These are phyloP conservation scores for Argentina anserina DNA, from an alignment of 306 rosid genomes.

Conservation along the genomic window DNA sequence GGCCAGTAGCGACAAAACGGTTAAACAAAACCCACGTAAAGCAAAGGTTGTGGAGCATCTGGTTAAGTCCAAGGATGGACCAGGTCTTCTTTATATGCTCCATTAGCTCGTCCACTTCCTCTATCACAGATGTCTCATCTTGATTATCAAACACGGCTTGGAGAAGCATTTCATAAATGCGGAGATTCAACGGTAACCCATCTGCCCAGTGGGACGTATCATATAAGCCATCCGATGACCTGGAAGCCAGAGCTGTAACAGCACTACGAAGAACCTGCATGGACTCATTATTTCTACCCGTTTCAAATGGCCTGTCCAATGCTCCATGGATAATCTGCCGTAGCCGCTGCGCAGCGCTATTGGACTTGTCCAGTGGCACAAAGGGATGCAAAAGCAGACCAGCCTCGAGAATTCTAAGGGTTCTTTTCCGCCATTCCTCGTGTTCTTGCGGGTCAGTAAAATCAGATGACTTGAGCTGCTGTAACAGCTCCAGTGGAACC, in stretches of 20 bases:
- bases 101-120: constrained; percentile 89
- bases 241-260: constrained; percentile 73
- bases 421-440: constrained; percentile 81
- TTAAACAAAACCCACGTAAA: constrained; percentile 95
- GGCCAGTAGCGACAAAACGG: constrained; percentile 91
- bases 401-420: constrained; percentile 82
- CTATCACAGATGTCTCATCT: constrained; percentile 74
- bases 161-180: constrained; percentile 81
- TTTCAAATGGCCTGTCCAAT: constrained; percentile 72
- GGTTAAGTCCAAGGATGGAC: constrained; percentile 92
- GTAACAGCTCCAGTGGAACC: constrained; percentile 86
- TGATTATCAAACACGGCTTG: constrained; percentile 75
- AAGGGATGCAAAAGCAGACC: constrained; percentile 90
- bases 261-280: constrained; percentile 97
- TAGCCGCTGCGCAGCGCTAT: constrained; percentile 67
- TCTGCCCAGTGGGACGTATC: constrained; percentile 98
- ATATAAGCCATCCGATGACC: constrained; percentile 70
- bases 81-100: constrained; percentile 98
- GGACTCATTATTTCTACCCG: constrained; percentile 83
- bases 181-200: constrained; percentile 90
- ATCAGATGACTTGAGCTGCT: constrained; percentile 89
- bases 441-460: constrained; percentile 81
- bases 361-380: constrained; percentile 67
- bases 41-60: constrained; percentile 81
- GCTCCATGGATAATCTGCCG: constrained; percentile 77